Evolutionary conservation across 2,329 filamentous ascomycete genomes (phyloP).

Genomic region (Penicillium concentricum): DNA sequence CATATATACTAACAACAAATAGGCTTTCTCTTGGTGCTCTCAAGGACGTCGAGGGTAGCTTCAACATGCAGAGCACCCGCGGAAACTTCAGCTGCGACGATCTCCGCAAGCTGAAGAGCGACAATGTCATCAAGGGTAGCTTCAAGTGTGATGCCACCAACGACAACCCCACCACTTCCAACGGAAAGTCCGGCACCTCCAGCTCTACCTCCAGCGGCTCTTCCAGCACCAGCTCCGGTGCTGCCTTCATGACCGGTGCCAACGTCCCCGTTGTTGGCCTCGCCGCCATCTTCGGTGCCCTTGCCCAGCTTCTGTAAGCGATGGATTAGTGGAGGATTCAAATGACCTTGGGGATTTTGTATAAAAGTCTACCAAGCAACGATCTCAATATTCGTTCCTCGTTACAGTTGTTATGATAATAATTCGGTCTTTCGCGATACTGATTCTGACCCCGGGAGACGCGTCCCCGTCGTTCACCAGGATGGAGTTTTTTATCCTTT

Average conservation of each 20-base stretch:
- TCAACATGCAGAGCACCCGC: constrained; percentile 64
- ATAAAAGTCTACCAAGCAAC: constrained; percentile 40
- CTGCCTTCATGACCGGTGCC: constrained; percentile 35
- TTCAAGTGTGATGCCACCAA: constrained; percentile 45
- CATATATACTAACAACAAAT: constrained; percentile 33
- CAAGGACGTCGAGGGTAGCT: constrained; percentile 67
- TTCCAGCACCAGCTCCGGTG: constrained; percentile 37
- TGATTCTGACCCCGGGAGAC: constrained; percentile 23
- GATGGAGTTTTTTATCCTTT: constrained; percentile 22
- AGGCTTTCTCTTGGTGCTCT: constrained; percentile 71
- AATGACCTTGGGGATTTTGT: constrained; percentile 31
- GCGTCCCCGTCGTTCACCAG: constrained; percentile 14
- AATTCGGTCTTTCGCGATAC: constrained; percentile 36
- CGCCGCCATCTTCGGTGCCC: constrained; percentile 46
- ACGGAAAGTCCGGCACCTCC: constrained; percentile 33
- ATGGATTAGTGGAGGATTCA: constrained; percentile 23
- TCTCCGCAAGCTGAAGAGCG: constrained; percentile 50
- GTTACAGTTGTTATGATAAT: constrained; percentile 43
- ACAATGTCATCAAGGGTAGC: constrained; percentile 48
- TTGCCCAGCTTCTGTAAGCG: constrained; percentile 50
- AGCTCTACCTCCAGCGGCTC: constrained; percentile 28
- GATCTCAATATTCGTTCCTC: constrained; percentile 30
- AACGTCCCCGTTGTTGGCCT: constrained; percentile 42
- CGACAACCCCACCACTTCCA: constrained; percentile 37
- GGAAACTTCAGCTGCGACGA: constrained; percentile 59